These are phyloP conservation scores for Quercus mongolica DNA, from an alignment of 306 rosid genomes.

Conservation along the genomic window DNA sequence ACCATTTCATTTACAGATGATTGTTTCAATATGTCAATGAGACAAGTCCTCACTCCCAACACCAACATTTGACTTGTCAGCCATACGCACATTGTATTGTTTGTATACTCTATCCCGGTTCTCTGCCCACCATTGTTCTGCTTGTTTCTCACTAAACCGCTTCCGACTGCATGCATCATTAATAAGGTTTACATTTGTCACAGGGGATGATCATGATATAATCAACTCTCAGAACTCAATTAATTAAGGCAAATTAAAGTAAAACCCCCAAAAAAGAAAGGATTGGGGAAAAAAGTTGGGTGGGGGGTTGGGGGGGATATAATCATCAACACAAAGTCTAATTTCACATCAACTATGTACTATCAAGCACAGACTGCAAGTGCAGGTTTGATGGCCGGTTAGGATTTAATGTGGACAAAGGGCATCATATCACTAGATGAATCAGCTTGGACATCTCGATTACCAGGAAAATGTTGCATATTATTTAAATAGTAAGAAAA, in stretches of 20 bases:
- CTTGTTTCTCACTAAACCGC: slow-evolving; percentile 95
- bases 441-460: too few relatives aligned
- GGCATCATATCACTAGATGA: too few relatives aligned
- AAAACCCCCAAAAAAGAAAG: too few relatives aligned
- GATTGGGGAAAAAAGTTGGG: too few relatives aligned
- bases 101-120: slow-evolving; percentile 84
- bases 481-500: neutral
- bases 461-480: neutral
- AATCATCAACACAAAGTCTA: too few relatives aligned
- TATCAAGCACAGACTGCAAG: too few relatives aligned
- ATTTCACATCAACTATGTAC: too few relatives aligned
- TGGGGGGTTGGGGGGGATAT: too few relatives aligned
- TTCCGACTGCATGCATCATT: slow-evolving; percentile 70
- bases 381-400: too few relatives aligned
- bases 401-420: too few relatives aligned
- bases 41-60: slow-evolving; percentile 86
- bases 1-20: slow-evolving; percentile 62
- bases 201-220: neutral
- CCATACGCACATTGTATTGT: slow-evolving; percentile 74
- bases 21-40: slow-evolving; percentile 43
- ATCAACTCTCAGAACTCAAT: too few relatives aligned
- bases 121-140: slow-evolving; percentile 99
- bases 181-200: slow-evolving; percentile 1
- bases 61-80: slow-evolving; percentile 83
- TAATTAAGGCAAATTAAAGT: too few relatives aligned